Base-by-base conservation (phyloP, 108 stramenopile genomes). In the Bacterosira constricta region DNA sequence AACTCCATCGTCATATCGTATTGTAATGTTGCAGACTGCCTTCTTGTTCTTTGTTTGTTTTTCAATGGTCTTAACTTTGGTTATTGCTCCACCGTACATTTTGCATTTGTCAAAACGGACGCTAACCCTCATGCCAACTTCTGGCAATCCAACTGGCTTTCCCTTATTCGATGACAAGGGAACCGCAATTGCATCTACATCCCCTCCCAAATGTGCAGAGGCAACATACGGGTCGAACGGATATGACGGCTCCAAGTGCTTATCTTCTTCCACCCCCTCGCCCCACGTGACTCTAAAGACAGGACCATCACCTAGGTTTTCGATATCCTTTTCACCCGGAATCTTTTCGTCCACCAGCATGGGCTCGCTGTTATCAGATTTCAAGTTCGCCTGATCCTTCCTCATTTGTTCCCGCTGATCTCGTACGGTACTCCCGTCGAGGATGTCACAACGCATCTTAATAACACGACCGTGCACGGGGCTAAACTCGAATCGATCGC, bases 211-310 rank as follows among this genome's bases (percentile, higher is more conserved):
- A 25, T 78, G 82, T 51, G 81, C 70, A 34, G 84, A 87, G 36
- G 80, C 71, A 31, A 73, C 30, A 20, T 84, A 79, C 15, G 86
- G 81, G 75, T 89, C 85, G 61, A 84, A 93, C 4, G 85, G 79
- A 34, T 36, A 75, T 17, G 73, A 52, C 30, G 69, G 76, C 50
- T 85, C 80, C 17, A 76, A 56, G 25, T 55, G 52, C 20, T 83
- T 69, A 42, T 87, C 85, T 38, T 88, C 88, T 18, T 94, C 90
- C n/a, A 94, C 80, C 1, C 93, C 93, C 39, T 80, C 86, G 46
- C 93, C 93, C 89, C 89, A 94, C 73, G 89, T 86, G 54, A 94
- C 65, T 17, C 90, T 82, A 81, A 94, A 94, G 53, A 91, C 55
- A 0, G 93, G 93, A 39, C 92, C 92, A 18, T 84, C 81, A 21